Conservation (phyloP, 257 asterid species). For the Fraxinus excelsior region DNA sequence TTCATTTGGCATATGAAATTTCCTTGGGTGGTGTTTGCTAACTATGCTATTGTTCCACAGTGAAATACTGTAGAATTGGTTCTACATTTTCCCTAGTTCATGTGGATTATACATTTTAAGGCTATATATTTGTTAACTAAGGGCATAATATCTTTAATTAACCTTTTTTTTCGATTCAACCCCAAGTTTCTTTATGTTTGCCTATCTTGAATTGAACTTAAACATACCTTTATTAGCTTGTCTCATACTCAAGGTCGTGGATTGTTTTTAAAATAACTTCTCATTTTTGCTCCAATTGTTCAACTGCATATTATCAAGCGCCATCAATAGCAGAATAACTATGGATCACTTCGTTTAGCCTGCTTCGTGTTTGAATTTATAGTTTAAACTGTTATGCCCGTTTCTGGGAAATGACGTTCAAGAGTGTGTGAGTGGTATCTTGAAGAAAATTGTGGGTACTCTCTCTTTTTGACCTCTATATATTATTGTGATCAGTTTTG, state of each 20-base stretch:
- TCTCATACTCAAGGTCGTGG: neutral
- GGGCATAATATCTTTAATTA: neutral
- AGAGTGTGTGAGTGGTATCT: neutral
- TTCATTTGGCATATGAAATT: neutral
- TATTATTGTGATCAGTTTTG: constrained; percentile 29
- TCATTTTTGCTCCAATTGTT: constrained; percentile 12
- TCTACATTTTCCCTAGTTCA: neutral
- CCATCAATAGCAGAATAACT: constrained; percentile 12
- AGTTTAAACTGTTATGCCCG: constrained; percentile 11
- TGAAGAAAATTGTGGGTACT: constrained; percentile 10
- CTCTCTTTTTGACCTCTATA: constrained; percentile 1
- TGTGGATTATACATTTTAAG: neutral
- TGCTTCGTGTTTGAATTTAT: neutral
- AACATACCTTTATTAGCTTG: neutral
- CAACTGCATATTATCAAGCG: constrained; percentile 6
- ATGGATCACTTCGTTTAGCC: constrained; percentile 18
- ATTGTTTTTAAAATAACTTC: neutral
- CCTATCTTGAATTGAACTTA: neutral
- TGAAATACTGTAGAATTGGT: neutral
- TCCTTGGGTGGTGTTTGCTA: neutral
- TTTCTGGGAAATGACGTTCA: neutral
- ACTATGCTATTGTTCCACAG: neutral
- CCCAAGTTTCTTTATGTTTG: neutral
- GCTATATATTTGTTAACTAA: neutral
- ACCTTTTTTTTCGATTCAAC: neutral